Evolutionary conservation across 257 asterid species (phyloP).

Genomic region (Paraleonurus japonicus): DNA sequence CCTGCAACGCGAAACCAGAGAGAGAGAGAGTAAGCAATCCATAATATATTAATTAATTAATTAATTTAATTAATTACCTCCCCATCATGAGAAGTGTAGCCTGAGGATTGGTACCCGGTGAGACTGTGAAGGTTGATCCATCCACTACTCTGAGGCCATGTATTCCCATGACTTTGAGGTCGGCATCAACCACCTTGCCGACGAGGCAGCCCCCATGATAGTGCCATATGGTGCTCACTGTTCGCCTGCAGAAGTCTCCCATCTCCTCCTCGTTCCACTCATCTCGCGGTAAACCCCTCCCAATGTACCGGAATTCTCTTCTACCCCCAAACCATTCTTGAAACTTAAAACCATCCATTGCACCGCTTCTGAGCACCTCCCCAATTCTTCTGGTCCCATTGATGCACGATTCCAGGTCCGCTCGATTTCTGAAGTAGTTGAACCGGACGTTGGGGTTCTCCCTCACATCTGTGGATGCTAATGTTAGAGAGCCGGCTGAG

Average conservation of each 20-base stretch:
- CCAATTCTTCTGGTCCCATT: conserved; percentile 52
- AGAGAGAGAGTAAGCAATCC: too few species aligned
- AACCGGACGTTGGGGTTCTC: conserved; percentile 66
- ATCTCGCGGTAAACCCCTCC: conserved; percentile 65
- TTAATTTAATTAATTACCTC: too few species aligned
- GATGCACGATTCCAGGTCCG: conserved; percentile 61
- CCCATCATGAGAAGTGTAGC: conserved; percentile 93
- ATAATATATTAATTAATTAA: too few species aligned
- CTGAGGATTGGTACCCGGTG: conserved; percentile 96
- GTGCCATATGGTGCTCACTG: conserved; percentile 94
- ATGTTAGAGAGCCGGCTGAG: conserved; percentile 66
- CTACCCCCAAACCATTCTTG: conserved; percentile 54
- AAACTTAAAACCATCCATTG: conserved; percentile 71
- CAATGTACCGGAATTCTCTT: conserved; percentile 68
- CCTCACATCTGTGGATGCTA: conserved; percentile 75
- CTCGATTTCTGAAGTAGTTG: conserved; percentile 65
- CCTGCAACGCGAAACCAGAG: too few species aligned
- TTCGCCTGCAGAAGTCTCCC: conserved; percentile 71
- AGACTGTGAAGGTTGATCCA: conserved; percentile 63
- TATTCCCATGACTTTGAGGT: conserved; percentile 57
- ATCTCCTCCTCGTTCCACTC: conserved; percentile 44
- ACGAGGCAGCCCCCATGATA: conserved; percentile 90
- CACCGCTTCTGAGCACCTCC: conserved; percentile 44
- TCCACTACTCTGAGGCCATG: conserved; percentile 70
- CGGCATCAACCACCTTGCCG: conserved; percentile 70